A percentile compares a stretch with the other conserved stretches of the same genome.
Conservation (phyloP, 2,329 filamentous ascomycete genomes). For the Aschersonia sp. region DNA sequence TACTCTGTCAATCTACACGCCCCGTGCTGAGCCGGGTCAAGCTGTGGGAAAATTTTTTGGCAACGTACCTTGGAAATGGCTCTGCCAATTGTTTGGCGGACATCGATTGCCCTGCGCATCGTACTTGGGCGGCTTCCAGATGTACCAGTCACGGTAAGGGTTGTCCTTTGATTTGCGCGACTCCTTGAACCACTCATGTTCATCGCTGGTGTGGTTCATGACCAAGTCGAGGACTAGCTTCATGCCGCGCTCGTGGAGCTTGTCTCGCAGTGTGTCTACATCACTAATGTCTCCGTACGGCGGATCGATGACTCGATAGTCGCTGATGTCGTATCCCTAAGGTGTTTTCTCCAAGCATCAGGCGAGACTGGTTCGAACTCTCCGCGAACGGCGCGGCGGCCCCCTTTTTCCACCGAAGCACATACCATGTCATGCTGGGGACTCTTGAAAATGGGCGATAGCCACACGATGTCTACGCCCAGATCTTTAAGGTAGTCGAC, state of each 20-base stretch:
- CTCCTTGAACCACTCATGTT: constrained; percentile 44
- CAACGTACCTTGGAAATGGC: constrained; percentile 21
- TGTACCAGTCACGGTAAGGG: constrained; percentile 46
- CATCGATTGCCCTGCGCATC: constrained; percentile 40
- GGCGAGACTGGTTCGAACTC: no score
- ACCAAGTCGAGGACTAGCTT: constrained; percentile 60
- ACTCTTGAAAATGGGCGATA: constrained; percentile 30
- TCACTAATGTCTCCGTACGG: constrained; percentile 54
- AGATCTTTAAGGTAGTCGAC: constrained; percentile 39
- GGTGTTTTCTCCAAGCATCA: neutral
- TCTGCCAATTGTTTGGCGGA: constrained; percentile 45
- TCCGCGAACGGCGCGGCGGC: no score
- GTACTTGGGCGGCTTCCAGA: constrained; percentile 46
- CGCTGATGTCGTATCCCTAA: constrained; percentile 51
- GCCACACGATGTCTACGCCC: constrained; percentile 45
- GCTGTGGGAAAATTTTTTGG: neutral
- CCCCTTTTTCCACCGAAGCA: neutral
- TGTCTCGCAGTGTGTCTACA: constrained; percentile 46
- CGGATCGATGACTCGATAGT: constrained; percentile 52
- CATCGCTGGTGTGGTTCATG: constrained; percentile 51
- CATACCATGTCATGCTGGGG: constrained; percentile 49
- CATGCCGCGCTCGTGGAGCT: constrained; percentile 47
- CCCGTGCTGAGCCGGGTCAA: no score
- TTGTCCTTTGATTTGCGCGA: constrained; percentile 37
- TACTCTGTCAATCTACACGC: neutral